Percentiles rank a stretch among this genome's conserved stretches.
Evolutionary conservation across 805 yeast genomes (phyloP).

Genomic region (Ogataea minuta): DNA sequence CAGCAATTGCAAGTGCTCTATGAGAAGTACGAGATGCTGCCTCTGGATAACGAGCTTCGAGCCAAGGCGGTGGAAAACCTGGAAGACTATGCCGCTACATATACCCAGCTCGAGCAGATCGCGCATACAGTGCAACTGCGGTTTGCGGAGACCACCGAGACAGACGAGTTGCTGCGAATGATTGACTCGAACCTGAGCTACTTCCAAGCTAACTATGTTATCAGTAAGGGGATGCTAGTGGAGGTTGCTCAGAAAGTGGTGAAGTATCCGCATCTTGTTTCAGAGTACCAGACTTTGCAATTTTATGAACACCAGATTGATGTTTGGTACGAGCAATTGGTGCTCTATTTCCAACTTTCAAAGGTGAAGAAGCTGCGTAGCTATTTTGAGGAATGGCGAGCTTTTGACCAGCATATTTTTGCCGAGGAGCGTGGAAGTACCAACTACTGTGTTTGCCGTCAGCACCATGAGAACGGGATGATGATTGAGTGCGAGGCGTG

Average conservation of each 20-base stretch:
- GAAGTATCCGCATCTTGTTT: conserved; percentile 12
- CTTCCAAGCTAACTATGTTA: conserved; percentile 7
- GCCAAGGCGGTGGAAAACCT: conserved; percentile 64
- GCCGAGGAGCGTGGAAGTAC: conserved; percentile 18
- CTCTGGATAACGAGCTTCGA: conserved; percentile 15
- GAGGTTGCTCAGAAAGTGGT: conserved; percentile 14
- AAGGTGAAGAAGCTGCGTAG: conserved; percentile 16
- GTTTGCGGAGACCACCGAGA: conserved; percentile 10
- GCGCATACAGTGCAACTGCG: conserved; percentile 8
- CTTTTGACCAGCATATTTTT: conserved; percentile 16
- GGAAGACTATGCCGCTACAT: conserved; percentile 71
- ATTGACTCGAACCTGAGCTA: conserved; percentile 12
- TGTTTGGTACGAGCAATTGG: conserved; percentile 18
- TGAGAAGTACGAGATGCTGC: conserved; percentile 15
- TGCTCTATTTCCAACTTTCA: conserved; percentile 9
- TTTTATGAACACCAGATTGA: conserved; percentile 11
- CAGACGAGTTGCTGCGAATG: conserved; percentile 19
- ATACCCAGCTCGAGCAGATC: conserved; percentile 24
- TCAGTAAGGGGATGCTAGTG: conserved; percentile 6
- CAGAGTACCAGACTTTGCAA: conserved; percentile 9
- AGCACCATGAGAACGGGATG: conserved; percentile 50
- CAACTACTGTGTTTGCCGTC: conserved; percentile 61
- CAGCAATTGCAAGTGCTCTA: conserved; percentile 11
- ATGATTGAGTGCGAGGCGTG: conserved; percentile 74
- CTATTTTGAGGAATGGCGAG: conserved; percentile 13